Conservation (phyloP, 2,329 filamentous ascomycete species). For the Fusarium sp. region DNA sequence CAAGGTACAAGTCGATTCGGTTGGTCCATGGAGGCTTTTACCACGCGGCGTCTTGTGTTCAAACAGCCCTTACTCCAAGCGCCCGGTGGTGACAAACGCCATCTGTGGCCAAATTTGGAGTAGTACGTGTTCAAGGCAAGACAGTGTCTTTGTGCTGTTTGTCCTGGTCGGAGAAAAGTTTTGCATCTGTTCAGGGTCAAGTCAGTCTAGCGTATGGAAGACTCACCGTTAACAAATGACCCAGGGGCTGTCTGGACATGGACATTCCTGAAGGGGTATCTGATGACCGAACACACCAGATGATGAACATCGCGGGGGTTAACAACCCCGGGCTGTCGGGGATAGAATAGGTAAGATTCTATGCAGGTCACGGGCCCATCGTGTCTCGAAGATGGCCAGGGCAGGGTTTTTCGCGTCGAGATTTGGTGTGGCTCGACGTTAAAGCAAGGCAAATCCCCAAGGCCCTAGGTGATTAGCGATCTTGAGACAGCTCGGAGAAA, state of each 20-base stretch:
- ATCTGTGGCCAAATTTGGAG: constrained; percentile 8
- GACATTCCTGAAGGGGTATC: constrained; percentile 38
- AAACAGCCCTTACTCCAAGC: constrained; percentile 33
- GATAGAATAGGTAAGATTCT: constrained; percentile 27
- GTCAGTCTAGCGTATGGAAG: neutral
- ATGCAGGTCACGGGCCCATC: constrained; percentile 38
- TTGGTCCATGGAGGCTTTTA: constrained; percentile 26
- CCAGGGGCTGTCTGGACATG: constrained; percentile 39
- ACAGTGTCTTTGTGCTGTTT: constrained; percentile 6
- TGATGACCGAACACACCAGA: constrained; percentile 34
- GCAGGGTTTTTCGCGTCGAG: constrained; percentile 35
- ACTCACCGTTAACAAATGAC: constrained; percentile 23
- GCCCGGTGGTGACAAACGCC: constrained; percentile 13
- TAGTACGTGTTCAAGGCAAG: constrained; percentile 4
- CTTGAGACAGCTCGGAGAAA: constrained; percentile 23
- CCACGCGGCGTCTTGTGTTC: constrained; percentile 18
- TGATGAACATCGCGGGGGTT: constrained; percentile 30
- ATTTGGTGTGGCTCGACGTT: constrained; percentile 43
- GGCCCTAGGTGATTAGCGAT: constrained; percentile 2
- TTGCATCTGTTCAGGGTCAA: constrained; percentile 5
- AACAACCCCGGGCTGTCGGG: constrained; percentile 28
- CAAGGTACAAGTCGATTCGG: constrained; percentile 33
- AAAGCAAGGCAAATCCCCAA: constrained; percentile 6
- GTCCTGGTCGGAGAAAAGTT: constrained; percentile 12
- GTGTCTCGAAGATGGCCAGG: constrained; percentile 40